These are phyloP conservation scores for Amauroascus verrucosus DNA, from an alignment of 2,329 filamentous ascomycete genomes.

Conservation along the genomic window DNA sequence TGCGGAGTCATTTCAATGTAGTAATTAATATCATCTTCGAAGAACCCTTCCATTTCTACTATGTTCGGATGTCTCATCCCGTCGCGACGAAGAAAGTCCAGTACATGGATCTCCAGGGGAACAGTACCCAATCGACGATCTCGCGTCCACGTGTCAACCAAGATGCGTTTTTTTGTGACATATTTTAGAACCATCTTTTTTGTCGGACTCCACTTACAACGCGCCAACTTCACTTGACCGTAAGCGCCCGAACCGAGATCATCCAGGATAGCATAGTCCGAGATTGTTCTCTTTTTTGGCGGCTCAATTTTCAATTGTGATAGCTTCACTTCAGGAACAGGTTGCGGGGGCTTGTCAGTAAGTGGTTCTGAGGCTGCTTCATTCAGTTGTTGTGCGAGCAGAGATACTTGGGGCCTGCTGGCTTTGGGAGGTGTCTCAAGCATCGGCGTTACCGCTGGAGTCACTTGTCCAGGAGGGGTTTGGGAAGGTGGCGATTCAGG, in stretches of 20 bases:
- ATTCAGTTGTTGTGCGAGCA: conserved; percentile 43
- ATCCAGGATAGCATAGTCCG: conserved; percentile 84
- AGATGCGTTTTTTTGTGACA: conserved; percentile 89
- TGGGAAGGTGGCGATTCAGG: conserved; percentile 63
- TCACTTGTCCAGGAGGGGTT: conserved; percentile 64
- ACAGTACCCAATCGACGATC: conserved; percentile 89
- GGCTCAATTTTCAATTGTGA: conserved; percentile 22
- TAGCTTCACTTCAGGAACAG: conserved; percentile 24
- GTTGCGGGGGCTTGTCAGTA: conserved; percentile 33
- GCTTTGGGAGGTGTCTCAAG: conserved; percentile 23
- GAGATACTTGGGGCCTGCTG: conserved; percentile 34
- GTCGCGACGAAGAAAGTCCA: conserved; percentile 79
- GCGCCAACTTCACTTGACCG: conserved; percentile 89
- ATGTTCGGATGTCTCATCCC: conserved; percentile 55
- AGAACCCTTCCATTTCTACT: conserved; percentile 59
- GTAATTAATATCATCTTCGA: conserved; percentile 64
- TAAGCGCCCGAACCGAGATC: conserved; percentile 99
- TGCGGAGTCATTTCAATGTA: conserved; percentile 97
- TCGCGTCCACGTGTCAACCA: conserved; percentile 96
- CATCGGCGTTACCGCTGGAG: conserved; percentile 25
- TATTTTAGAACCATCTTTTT: conserved; percentile 94
- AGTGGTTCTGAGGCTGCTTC: conserved; percentile 41
- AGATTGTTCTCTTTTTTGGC: conserved; percentile 66
- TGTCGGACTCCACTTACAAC: conserved; percentile 63
- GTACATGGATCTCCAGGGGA: conserved; percentile 89